Conservation (phyloP, 139 green algal genomes). For the Chlorella sp. region DNA sequence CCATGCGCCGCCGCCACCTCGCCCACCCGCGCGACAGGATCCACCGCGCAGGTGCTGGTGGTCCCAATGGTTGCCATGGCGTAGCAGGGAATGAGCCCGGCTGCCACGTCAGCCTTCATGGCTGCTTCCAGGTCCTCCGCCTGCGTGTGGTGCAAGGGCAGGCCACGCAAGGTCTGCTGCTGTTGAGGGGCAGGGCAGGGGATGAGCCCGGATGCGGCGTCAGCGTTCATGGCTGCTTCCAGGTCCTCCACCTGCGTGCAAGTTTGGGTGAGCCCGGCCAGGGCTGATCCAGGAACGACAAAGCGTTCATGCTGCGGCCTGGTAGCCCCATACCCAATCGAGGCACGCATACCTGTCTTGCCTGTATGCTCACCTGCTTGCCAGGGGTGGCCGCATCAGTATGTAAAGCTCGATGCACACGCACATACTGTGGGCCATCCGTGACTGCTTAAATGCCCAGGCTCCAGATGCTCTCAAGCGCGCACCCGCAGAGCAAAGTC, state of each 20-base stretch:
- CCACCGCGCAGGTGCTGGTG: slow-evolving; percentile 67
- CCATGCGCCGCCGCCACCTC: background rate
- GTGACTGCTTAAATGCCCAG: background rate
- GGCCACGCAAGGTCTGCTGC: too few relatives aligned
- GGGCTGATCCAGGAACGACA: too few relatives aligned
- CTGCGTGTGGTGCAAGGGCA: too few relatives aligned
- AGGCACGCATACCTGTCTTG: background rate
- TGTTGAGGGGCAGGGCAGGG: slow-evolving; percentile 73
- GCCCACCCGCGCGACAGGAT: slow-evolving; percentile 31
- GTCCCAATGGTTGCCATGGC: slow-evolving; percentile 67
- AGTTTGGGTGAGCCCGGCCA: too few relatives aligned
- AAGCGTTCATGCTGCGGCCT: too few relatives aligned
- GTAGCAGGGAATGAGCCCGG: slow-evolving; percentile 71
- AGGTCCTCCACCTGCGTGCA: too few relatives aligned
- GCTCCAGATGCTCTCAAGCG: too few relatives aligned
- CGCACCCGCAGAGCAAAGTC: slow-evolving; percentile 46
- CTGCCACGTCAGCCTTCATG: slow-evolving; percentile 44
- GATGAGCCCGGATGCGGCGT: slow-evolving; percentile 52
- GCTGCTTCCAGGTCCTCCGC: slow-evolving; percentile 35
- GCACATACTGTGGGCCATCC: background rate
- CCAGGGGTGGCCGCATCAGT: background rate
- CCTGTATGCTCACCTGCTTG: too few relatives aligned
- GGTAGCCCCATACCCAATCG: too few relatives aligned
- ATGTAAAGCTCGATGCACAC: background rate
- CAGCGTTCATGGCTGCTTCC: slow-evolving; percentile 37